A percentile compares a stretch with the other conserved stretches of the same genome.
phyloP scores from a whole-genome alignment of 345 rosid species.

The Eucalyptus urophylla region DNA sequence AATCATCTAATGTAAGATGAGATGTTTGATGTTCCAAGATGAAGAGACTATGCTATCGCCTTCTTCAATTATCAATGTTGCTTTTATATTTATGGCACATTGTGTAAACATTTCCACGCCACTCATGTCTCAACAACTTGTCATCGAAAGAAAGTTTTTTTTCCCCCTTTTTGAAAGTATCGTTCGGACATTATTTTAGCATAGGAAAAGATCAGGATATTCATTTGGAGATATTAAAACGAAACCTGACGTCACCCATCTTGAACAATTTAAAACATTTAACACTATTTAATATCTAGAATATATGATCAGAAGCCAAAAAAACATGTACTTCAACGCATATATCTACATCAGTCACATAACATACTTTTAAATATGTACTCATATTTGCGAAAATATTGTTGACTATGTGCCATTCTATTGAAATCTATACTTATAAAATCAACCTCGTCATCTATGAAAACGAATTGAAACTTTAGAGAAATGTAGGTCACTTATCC shows the following conservation, averaged over 20 bases:
- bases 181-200: background rate
- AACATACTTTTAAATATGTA: background rate
- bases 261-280: background rate
- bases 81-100: background rate
- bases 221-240: background rate
- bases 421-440: background rate
- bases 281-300: background rate
- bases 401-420: rapidly evolving
- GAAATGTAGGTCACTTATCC: background rate
- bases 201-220: rapidly evolving
- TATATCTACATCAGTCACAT: background rate
- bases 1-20: background rate
- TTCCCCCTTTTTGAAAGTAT: background rate
- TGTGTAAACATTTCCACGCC: background rate
- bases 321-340: background rate
- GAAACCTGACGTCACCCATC: background rate
- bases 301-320: rapidly evolving
- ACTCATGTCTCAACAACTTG: background rate
- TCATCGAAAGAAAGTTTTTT: background rate
- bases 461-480: background rate
- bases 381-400: background rate
- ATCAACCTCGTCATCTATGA: rapidly evolving
- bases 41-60: background rate
- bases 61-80: background rate
- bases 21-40: background rate